phyloP scores from a whole-genome alignment of 352 stramenopile genomes.

The Pythium rishiriense region DNA sequence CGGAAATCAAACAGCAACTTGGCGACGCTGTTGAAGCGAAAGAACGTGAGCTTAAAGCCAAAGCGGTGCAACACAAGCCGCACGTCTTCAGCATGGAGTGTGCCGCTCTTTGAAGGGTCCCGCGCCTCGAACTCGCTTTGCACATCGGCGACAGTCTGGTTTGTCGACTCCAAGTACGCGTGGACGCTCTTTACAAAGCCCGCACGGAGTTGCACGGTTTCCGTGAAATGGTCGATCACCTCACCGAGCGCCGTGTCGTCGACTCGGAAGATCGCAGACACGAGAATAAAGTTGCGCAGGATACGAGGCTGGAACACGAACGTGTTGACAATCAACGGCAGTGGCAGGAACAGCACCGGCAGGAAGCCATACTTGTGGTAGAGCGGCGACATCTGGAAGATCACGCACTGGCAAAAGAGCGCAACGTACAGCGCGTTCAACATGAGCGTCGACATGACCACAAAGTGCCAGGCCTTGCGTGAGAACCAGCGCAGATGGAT shows the following conservation, averaged over 20 bases:
- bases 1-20: constrained; percentile 28
- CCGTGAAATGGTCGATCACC: constrained; percentile 32
- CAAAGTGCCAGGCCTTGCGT: constrained; percentile 28
- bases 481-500: constrained; percentile 26
- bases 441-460: constrained; percentile 27
- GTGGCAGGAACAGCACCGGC: constrained; percentile 5
- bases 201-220: constrained; percentile 25
- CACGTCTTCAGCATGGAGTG: constrained; percentile 25
- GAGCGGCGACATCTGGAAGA: constrained; percentile 24
- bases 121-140: constrained; percentile 17
- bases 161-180: constrained; percentile 15
- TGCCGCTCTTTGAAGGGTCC: constrained; percentile 8
- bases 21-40: constrained; percentile 34
- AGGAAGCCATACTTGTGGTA: constrained; percentile 9
- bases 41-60: constrained; percentile 33
- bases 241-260: constrained; percentile 29
- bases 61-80: constrained; percentile 24
- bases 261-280: constrained; percentile 25
- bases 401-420: constrained; percentile 32
- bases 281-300: constrained; percentile 30
- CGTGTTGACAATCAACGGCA: constrained; percentile 29
- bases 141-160: constrained; percentile 20
- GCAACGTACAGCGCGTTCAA: constrained; percentile 32
- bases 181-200: constrained; percentile 25
- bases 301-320: constrained; percentile 28